phyloP scores from a whole-genome alignment of 257 asterid species.

The Fraxinus quadrangulata region DNA sequence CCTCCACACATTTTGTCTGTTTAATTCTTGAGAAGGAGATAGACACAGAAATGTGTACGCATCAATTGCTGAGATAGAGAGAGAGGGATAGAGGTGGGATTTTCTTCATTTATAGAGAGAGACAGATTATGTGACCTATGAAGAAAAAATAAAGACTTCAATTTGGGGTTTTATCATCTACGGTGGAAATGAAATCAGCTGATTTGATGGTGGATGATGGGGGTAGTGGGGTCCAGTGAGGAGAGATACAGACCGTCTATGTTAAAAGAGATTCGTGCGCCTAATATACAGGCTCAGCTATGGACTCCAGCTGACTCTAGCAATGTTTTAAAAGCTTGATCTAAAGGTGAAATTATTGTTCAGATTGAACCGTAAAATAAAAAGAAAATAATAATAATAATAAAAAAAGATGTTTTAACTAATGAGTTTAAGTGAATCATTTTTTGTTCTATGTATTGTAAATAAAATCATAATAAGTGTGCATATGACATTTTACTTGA shows the following conservation, averaged over 20 bases:
- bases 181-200: slow-evolving; percentile 28
- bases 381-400: no score
- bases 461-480: neutral
- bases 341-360: neutral
- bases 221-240: slow-evolving; percentile 21
- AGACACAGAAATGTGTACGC: slow-evolving; percentile 26
- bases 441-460: neutral
- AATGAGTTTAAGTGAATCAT: neutral
- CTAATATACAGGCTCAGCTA: neutral
- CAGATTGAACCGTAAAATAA: neutral
- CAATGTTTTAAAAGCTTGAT: neutral
- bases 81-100: slow-evolving; percentile 12
- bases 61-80: slow-evolving; percentile 18
- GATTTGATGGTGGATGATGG: slow-evolving; percentile 15
- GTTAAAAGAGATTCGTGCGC: neutral
- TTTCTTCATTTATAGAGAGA: slow-evolving; percentile 27
- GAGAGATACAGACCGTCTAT: slow-evolving; percentile 22
- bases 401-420: neutral
- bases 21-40: slow-evolving; percentile 9
- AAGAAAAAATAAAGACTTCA: slow-evolving; percentile 18
- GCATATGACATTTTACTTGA: neutral
- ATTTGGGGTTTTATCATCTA: slow-evolving; percentile 34
- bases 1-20: slow-evolving; percentile 76
- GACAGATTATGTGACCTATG: slow-evolving; percentile 28
- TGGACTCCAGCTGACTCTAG: neutral